Evolutionary conservation across 192 early-diverging fungal genomes (phyloP).

Genomic region (Coemansia aciculifera): DNA sequence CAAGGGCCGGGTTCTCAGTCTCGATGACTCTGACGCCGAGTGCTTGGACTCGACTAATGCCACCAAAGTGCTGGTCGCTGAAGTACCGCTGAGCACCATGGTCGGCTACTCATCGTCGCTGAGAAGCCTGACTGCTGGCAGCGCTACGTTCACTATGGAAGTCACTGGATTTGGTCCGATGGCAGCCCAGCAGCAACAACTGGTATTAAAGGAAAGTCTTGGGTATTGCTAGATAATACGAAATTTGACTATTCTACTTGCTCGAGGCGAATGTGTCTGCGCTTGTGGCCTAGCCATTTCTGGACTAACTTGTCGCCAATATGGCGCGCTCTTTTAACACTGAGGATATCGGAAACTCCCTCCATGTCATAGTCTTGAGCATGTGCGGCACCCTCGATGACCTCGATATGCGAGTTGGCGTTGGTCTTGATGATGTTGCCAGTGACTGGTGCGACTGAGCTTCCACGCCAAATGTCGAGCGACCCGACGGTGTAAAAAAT

Average conservation of each 20-base stretch:
- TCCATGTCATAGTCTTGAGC: slow-evolving; percentile 8
- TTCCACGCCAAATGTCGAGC: slow-evolving; percentile 24
- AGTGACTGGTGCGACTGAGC: not conserved
- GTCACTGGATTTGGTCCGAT: slow-evolving; percentile 80
- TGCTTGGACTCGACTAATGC: slow-evolving; percentile 8
- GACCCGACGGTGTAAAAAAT: slow-evolving; percentile 32
- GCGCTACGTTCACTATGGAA: slow-evolving; percentile 81
- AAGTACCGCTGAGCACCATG: slow-evolving; percentile 78
- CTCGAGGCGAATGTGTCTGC: not conserved
- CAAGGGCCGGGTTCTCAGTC: slow-evolving; percentile 66
- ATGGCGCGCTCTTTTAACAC: not conserved
- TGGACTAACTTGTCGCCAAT: not conserved
- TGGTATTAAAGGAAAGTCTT: slow-evolving; percentile 65
- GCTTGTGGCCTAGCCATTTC: not conserved
- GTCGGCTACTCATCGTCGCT: slow-evolving; percentile 81
- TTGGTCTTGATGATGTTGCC: not conserved
- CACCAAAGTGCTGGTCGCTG: slow-evolving; percentile 44
- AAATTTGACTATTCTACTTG: not conserved
- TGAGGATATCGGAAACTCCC: not conserved
- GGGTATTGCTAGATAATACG: slow-evolving; percentile 51
- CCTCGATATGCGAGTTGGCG: not conserved
- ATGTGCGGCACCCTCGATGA: not conserved
- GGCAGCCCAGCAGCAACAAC: slow-evolving; percentile 68
- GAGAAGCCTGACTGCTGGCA: slow-evolving; percentile 85
- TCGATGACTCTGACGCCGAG: slow-evolving; percentile 48